Evolutionary conservation across 192 early-diverging fungal species (phyloP).

Genomic region (Obelidium mucronatum): DNA sequence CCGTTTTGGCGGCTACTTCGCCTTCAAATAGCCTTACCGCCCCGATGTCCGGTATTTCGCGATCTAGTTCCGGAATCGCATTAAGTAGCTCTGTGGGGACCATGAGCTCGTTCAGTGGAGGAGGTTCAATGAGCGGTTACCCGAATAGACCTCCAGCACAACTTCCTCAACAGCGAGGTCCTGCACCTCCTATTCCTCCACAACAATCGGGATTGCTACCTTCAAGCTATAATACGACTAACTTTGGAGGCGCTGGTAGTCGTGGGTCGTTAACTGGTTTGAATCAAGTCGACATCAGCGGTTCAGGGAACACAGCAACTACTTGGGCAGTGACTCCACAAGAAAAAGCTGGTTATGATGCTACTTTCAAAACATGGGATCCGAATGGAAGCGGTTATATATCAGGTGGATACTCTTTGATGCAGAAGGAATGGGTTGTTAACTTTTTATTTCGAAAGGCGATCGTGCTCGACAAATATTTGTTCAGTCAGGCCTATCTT

Average conservation of each 20-base stretch:
- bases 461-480: constrained; percentile 78
- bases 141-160: neutral
- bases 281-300: neutral
- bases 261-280: neutral
- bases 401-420: constrained; percentile 48
- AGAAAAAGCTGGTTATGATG: constrained; percentile 60
- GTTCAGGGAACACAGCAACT: constrained; percentile 12
- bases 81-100: too few species aligned
- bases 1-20: constrained; percentile 39
- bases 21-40: neutral
- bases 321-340: constrained; percentile 53
- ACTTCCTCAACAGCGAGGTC: constrained; percentile 8
- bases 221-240: neutral
- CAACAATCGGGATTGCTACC: neutral
- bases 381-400: constrained; percentile 69
- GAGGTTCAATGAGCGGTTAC: neutral
- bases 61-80: constrained; percentile 5
- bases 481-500: constrained; percentile 72
- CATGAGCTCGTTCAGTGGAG: neutral
- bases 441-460: constrained; percentile 34
- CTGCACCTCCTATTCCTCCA: neutral
- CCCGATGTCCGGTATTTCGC: neutral
- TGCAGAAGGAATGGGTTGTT: neutral
- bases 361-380: constrained; percentile 82
- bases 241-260: neutral